Percentiles rank a stretch among this genome's conserved stretches.
Evolutionary conservation across 106 monocot genomes (phyloP).

Genomic region (Dendrobium nobile): DNA sequence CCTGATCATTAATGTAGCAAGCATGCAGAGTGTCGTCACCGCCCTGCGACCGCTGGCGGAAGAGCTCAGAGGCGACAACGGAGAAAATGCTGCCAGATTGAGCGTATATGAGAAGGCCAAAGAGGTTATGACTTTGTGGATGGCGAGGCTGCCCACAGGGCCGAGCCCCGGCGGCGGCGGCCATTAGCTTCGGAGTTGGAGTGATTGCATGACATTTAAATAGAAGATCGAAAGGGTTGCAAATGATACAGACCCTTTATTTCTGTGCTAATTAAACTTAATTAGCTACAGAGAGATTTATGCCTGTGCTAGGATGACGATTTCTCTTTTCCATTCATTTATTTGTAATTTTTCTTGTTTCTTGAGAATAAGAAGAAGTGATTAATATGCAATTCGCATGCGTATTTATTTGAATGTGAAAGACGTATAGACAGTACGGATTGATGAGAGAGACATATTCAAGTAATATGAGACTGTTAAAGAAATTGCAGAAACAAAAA

Average conservation of each 20-base stretch:
- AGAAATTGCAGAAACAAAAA: too few species aligned
- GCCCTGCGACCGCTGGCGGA: not conserved
- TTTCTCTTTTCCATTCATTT: too few species aligned
- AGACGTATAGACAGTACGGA: too few species aligned
- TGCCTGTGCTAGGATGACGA: not conserved
- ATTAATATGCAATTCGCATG: too few species aligned
- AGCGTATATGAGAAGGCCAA: conserved; percentile 9
- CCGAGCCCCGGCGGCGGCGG: conserved; percentile 16
- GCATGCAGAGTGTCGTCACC: not conserved
- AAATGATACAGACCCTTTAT: not conserved
- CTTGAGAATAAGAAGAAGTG: too few species aligned
- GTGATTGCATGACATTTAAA: not conserved
- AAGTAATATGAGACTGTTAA: too few species aligned
- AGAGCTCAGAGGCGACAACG: not conserved
- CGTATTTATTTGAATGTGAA: too few species aligned
- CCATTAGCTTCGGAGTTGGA: not conserved
- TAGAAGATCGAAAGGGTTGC: not conserved
- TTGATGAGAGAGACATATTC: too few species aligned
- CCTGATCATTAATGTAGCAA: not conserved
- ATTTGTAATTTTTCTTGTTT: too few species aligned
- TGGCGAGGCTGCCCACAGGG: conserved; percentile 18
- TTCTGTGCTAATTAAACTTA: not conserved
- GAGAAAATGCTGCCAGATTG: too few species aligned
- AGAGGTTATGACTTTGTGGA: conserved; percentile 14
- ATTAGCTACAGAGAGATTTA: not conserved